These are phyloP conservation scores for Ascochyta koolunga DNA, from an alignment of 2,329 filamentous ascomycete genomes.

Conservation along the genomic window DNA sequence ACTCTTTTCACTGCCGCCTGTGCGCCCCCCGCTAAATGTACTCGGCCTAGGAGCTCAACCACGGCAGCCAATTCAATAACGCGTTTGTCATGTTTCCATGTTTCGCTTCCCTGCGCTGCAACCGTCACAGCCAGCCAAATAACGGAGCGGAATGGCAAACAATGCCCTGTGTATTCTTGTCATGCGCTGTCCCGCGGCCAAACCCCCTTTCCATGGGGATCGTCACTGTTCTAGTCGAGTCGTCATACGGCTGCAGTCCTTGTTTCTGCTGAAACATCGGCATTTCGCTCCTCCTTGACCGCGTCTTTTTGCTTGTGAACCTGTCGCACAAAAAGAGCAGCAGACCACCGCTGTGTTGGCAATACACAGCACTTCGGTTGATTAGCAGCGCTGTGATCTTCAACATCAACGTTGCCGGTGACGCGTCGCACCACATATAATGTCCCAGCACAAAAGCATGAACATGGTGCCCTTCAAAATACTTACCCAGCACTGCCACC, in stretches of 20 bases:
- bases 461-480: not conserved
- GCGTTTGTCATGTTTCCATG: constrained; percentile 10
- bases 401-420: constrained; percentile 15
- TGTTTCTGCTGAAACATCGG: constrained; percentile 16
- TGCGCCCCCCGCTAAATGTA: constrained; percentile 36
- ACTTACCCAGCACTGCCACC: constrained; percentile 8
- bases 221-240: constrained; percentile 12
- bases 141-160: not conserved
- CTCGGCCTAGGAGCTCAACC: constrained; percentile 19
- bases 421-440: constrained; percentile 45
- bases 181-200: constrained; percentile 8
- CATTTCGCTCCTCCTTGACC: constrained; percentile 1
- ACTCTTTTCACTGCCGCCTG: constrained; percentile 27
- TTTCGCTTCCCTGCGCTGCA: constrained; percentile 24
- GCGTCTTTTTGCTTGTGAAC: constrained; percentile 2
- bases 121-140: constrained; percentile 6
- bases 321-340: constrained; percentile 2
- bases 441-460: constrained; percentile 13
- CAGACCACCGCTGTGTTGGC: too few relatives aligned
- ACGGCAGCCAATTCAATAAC: constrained; percentile 13
- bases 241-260: constrained; percentile 11
- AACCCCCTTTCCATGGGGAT: constrained; percentile 8
- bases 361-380: not conserved
- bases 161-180: constrained; percentile 1
- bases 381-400: constrained; percentile 10